These are phyloP conservation scores for Paramarasmius palmivorus DNA, from an alignment of 1,284 basidiomycete species.

Conservation along the genomic window DNA sequence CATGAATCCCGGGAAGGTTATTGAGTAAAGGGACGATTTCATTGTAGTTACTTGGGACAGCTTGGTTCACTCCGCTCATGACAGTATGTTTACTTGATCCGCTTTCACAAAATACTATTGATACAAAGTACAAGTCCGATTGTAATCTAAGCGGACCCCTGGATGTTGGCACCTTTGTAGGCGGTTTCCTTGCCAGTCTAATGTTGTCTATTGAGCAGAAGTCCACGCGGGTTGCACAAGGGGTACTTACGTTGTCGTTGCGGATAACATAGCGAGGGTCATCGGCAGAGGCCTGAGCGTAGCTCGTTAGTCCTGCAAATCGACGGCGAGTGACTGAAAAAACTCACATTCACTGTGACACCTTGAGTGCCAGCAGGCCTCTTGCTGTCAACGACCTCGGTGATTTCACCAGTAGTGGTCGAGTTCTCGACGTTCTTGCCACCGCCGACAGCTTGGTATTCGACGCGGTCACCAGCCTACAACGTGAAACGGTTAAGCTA, in stretches of 20 bases:
- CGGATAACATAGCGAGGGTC: slow-evolving; percentile 14
- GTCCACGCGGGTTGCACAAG: not conserved
- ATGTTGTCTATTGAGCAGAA: not conserved
- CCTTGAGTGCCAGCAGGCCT: slow-evolving; percentile 6
- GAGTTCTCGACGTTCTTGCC: slow-evolving; percentile 9
- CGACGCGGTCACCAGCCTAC: slow-evolving; percentile 12
- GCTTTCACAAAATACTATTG: no score
- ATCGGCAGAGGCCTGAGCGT: slow-evolving; percentile 3
- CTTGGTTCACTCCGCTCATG: no score
- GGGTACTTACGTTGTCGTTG: slow-evolving; percentile 10
- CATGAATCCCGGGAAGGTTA: slow-evolving; percentile 88
- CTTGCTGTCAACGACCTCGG: slow-evolving; percentile 8
- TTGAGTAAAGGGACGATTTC: slow-evolving; percentile 41
- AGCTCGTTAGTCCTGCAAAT: no score
- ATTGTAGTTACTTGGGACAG: no score
- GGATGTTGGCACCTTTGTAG: slow-evolving; percentile 12
- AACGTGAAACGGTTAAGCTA: not conserved
- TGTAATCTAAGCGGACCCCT: not conserved
- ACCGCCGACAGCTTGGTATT: slow-evolving; percentile 13
- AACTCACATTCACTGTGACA: slow-evolving; percentile 9
- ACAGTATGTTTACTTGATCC: no score
- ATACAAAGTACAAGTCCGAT: not conserved
- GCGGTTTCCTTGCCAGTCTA: slow-evolving; percentile 13
- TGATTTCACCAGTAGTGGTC: slow-evolving; percentile 9
- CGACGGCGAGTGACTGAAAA: not conserved